A percentile compares a stretch with the other conserved stretches of the same genome.
Conservation (phyloP, 1,139 yeast genomes). For the Yamadazyma jaroonii region DNA sequence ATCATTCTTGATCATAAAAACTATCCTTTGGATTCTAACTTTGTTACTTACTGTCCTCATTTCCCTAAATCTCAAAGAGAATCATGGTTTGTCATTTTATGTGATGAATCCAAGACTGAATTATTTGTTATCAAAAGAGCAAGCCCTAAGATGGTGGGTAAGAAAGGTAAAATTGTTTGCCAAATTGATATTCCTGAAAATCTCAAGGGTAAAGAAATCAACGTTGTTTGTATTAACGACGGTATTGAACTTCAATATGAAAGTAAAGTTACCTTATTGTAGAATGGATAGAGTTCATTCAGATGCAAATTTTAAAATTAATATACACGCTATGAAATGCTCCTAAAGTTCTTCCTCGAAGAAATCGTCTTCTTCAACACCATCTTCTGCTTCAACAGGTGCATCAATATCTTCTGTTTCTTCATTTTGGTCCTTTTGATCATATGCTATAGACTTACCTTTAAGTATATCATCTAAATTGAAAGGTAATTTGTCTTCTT, state of each 20-base stretch:
- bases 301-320: constrained; percentile 3
- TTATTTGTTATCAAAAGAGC: constrained; percentile 64
- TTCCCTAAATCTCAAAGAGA: constrained; percentile 93
- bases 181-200: constrained; percentile 51
- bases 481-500: constrained; percentile 53
- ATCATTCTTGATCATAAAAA: constrained; percentile 55
- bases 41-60: constrained; percentile 69
- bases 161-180: constrained; percentile 42
- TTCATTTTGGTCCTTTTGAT: constrained; percentile 11
- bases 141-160: constrained; percentile 50
- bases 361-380: constrained; percentile 41
- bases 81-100: constrained; percentile 81
- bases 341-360: constrained; percentile 24
- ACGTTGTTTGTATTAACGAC: constrained; percentile 59
- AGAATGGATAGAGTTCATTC: too few species aligned
- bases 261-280: constrained; percentile 7
- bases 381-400: constrained; percentile 23
- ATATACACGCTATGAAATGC: constrained; percentile 6
- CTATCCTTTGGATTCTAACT: constrained; percentile 53
- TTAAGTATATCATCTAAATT: constrained; percentile 54
- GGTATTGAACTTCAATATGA: constrained; percentile 54
- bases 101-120: constrained; percentile 44
- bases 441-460: constrained; percentile 38
- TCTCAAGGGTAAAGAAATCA: constrained; percentile 41
- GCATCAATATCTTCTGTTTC: constrained; percentile 39